These are phyloP conservation scores for Ananas comosus DNA, from an alignment of 176 grass and related monocot species.

Conservation along the genomic window DNA sequence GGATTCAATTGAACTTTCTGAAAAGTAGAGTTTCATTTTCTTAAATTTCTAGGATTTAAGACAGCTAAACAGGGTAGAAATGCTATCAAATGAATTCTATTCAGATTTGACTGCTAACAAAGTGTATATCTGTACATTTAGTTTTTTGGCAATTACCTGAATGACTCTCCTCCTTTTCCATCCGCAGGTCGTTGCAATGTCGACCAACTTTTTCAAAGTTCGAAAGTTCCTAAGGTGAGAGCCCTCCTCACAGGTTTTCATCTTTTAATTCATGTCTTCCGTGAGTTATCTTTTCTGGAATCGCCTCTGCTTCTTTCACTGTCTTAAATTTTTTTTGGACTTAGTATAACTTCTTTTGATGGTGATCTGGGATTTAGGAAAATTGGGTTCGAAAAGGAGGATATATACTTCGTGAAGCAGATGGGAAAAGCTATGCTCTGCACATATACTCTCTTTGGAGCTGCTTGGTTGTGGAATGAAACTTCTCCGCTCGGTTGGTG, in stretches of 20 bases:
- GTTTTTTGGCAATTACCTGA: background rate
- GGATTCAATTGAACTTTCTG: too few relatives aligned
- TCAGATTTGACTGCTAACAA: too few relatives aligned
- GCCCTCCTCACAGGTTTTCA: background rate
- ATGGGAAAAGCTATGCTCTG: constrained; percentile 68
- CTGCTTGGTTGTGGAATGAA: constrained; percentile 66
- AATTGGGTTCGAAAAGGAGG: constrained; percentile 52
- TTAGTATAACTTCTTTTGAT: background rate
- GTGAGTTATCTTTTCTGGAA: background rate
- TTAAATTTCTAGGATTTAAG: too few relatives aligned
- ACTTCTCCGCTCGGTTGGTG: constrained; percentile 74
- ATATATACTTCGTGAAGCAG: constrained; percentile 71
- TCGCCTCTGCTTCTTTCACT: background rate
- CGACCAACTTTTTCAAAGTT: constrained; percentile 36
- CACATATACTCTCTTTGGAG: constrained; percentile 55
- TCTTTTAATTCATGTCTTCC: background rate
- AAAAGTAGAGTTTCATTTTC: too few relatives aligned
- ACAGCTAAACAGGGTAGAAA: too few relatives aligned
- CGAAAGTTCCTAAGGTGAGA: constrained; percentile 47
- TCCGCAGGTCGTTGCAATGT: constrained; percentile 25
- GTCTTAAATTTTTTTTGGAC: background rate
- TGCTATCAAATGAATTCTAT: too few relatives aligned
- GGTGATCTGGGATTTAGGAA: constrained; percentile 21
- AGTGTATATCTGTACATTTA: background rate
- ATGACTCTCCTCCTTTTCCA: background rate